Conservation (phyloP, 495 filamentous ascomycete species). For the Lindgomyces ingoldianus region DNA sequence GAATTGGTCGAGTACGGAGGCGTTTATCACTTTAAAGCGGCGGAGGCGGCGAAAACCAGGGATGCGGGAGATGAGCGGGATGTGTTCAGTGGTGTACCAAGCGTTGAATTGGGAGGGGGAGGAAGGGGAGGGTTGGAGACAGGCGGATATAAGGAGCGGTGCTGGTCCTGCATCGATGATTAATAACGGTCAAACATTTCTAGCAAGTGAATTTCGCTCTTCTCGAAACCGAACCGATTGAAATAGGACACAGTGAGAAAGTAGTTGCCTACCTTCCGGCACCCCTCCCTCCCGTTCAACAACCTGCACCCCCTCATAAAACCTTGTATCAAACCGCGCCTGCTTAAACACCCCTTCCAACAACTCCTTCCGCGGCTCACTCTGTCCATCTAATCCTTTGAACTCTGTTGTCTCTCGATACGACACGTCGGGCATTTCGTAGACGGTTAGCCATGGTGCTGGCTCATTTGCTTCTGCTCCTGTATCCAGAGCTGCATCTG, state of each 20-base stretch:
- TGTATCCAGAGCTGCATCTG: neutral
- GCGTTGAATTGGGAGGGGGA: constrained; percentile 17
- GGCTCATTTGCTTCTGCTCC: neutral
- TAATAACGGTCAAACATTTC: too few species aligned
- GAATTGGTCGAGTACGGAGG: constrained; percentile 29
- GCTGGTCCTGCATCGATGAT: constrained; percentile 1
- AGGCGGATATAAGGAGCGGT: constrained; percentile 9
- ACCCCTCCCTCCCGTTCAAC: neutral
- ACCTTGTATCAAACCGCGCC: constrained; percentile 37
- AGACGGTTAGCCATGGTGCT: constrained; percentile 36
- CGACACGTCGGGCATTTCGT: constrained; percentile 33
- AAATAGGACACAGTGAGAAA: neutral
- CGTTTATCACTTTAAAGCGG: constrained; percentile 19
- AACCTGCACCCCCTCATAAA: constrained; percentile 28
- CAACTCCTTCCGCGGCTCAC: constrained; percentile 27
- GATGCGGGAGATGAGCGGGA: neutral
- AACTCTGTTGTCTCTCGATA: constrained; percentile 31
- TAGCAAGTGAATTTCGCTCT: too few species aligned
- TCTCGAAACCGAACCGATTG: neutral
- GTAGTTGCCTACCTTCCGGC: too few species aligned
- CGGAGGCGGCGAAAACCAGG: constrained; percentile 13
- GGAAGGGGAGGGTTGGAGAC: constrained; percentile 7
- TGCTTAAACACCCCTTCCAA: constrained; percentile 32
- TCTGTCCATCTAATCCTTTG: constrained; percentile 34
- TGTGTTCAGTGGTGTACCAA: constrained; percentile 29